Conservation (phyloP, 768 basidiomycete genomes). For the Tricholoma bakamatsutake region DNA sequence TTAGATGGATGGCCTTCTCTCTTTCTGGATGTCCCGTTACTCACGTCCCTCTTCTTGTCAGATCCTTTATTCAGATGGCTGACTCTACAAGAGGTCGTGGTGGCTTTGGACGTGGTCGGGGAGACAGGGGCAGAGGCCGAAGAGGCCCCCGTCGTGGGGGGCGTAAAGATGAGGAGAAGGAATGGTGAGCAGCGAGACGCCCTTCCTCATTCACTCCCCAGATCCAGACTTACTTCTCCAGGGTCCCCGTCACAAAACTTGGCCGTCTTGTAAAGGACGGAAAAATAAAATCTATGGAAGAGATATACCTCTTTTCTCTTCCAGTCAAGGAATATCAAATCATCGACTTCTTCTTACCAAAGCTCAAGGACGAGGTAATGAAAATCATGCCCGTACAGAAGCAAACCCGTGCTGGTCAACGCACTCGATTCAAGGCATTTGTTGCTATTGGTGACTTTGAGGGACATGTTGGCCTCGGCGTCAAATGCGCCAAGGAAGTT, state of each 20-base stretch:
- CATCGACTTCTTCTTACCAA: conserved; percentile 98
- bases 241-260: conserved; percentile 98
- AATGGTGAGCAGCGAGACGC: conserved; percentile 62
- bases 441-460: conserved; percentile 99
- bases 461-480: conserved; percentile 98
- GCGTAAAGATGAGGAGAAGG: conserved; percentile 99
- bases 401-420: conserved; percentile 98
- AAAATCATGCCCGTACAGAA: conserved; percentile 99
- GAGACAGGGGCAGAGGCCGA: conserved; percentile 85
- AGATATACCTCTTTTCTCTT: conserved; percentile 99
- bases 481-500: conserved; percentile 99
- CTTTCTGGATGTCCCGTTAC: conserved; percentile 35
- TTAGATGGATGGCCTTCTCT: conserved; percentile 45
- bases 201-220: background rate
- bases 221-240: conserved; percentile 25
- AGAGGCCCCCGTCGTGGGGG: conserved; percentile 91
- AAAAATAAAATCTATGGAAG: conserved; percentile 99
- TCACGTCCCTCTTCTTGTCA: conserved; percentile 16
- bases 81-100: conserved; percentile 70
- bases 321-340: conserved; percentile 99
- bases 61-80: conserved; percentile 50
- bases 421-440: conserved; percentile 99
- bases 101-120: conserved; percentile 84
- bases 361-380: conserved; percentile 99
- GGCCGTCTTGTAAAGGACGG: conserved; percentile 99